phyloP scores from a whole-genome alignment of 1,284 basidiomycete genomes.

The Butyriboletus appendiculatus region DNA sequence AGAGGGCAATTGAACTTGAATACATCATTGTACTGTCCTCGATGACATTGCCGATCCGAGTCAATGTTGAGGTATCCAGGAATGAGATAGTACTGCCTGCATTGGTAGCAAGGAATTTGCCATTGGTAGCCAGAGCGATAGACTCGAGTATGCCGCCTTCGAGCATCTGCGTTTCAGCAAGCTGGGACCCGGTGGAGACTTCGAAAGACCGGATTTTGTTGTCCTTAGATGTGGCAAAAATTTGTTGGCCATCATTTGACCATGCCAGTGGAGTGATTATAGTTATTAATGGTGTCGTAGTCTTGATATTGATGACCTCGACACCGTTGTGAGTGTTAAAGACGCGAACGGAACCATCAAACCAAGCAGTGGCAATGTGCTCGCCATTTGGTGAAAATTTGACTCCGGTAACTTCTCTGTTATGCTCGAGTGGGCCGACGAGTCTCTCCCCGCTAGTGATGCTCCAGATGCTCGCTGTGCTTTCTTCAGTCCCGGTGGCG shows the following conservation, averaged over 20 bases:
- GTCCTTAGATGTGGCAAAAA: too few relatives aligned
- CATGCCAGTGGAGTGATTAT: neutral
- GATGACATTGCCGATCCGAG: neutral
- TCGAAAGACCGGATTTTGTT: neutral
- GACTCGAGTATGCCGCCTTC: neutral
- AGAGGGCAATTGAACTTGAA: neutral
- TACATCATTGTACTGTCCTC: neutral
- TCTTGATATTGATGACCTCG: neutral
- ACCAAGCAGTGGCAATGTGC: neutral
- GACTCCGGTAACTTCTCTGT: too few relatives aligned
- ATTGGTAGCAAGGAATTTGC: neutral
- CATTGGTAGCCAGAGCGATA: neutral
- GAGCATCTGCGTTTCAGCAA: neutral
- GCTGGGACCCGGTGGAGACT: neutral
- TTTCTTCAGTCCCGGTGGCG: neutral
- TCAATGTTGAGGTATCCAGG: neutral
- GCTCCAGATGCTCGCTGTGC: neutral
- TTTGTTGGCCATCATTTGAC: too few relatives aligned
- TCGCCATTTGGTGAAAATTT: neutral
- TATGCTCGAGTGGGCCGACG: neutral
- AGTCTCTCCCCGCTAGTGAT: neutral
- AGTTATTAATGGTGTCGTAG: neutral
- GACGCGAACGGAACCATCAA: rapidly evolving
- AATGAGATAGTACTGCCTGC: neutral
- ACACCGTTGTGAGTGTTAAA: neutral